Percentiles rank a stretch among this genome's conserved stretches.
These are phyloP conservation scores for Crithidia fasciculata DNA, from an alignment of 208 protist species.

Conservation along the genomic window DNA sequence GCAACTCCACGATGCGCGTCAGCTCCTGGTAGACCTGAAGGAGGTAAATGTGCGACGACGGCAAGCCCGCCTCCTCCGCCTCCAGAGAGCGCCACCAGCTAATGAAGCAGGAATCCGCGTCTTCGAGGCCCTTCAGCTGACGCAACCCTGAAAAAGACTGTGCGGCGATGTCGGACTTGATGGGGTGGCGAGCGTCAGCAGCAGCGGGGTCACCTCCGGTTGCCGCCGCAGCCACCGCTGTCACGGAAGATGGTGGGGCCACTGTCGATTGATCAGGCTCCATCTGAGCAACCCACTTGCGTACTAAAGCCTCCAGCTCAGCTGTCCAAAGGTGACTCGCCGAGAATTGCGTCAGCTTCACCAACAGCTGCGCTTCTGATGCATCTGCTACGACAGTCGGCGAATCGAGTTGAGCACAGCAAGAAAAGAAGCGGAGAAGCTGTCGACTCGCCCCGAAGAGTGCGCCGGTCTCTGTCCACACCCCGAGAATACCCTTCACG, in stretches of 20 bases:
- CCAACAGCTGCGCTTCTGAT: background rate
- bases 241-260: background rate
- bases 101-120: slow-evolving; percentile 12
- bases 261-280: slow-evolving; percentile 10
- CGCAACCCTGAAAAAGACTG: background rate
- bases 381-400: background rate
- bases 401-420: background rate
- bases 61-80: slow-evolving; percentile 22
- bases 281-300: slow-evolving; percentile 16
- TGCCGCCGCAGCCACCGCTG: background rate
- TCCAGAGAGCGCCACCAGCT: slow-evolving; percentile 28
- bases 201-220: background rate
- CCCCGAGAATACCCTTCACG: slow-evolving; percentile 15
- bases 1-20: slow-evolving; percentile 12
- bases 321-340: slow-evolving; percentile 18
- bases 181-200: too few species aligned
- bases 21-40: slow-evolving; percentile 22
- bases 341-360: background rate
- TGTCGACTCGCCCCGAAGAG: slow-evolving; percentile 2
- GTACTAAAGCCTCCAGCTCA: slow-evolving; percentile 5
- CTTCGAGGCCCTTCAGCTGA: background rate
- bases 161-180: too few species aligned
- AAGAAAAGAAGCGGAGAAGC: slow-evolving; percentile 7
- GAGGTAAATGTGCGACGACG: slow-evolving; percentile 20
- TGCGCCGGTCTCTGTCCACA: slow-evolving; percentile 25